phyloP scores from a whole-genome alignment of 2,329 filamentous ascomycete genomes.

The Clarireedia paspali region DNA sequence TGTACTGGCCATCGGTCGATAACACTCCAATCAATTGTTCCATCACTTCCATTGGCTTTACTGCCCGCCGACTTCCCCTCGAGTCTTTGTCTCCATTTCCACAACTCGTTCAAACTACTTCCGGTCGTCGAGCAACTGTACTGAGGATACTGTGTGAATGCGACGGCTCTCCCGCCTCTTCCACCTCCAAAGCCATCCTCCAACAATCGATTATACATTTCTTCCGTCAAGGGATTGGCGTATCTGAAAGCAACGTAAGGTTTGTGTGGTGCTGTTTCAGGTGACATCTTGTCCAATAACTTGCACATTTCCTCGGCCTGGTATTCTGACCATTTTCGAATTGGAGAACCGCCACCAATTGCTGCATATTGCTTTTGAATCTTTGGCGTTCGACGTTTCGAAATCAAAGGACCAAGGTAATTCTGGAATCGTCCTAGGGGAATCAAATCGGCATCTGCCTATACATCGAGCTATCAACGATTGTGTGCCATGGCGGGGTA shows the following conservation, averaged over 20 bases:
- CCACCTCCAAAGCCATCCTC: constrained; percentile 86
- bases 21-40: constrained; percentile 87
- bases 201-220: constrained; percentile 79
- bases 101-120: constrained; percentile 91
- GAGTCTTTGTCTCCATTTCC: constrained; percentile 89
- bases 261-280: constrained; percentile 91
- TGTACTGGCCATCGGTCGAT: constrained; percentile 98
- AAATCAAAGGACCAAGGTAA: constrained; percentile 85
- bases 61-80: constrained; percentile 59
- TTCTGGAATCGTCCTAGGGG: constrained; percentile 87
- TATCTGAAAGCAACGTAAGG: constrained; percentile 98
- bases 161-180: constrained; percentile 85
- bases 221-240: constrained; percentile 84
- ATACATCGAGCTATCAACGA: constrained; percentile 11
- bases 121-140: constrained; percentile 98
- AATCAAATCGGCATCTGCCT: constrained; percentile 91
- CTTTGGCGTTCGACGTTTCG: constrained; percentile 82
- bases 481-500: constrained; percentile 1
- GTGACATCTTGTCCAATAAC: constrained; percentile 81
- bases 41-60: constrained; percentile 39
- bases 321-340: constrained; percentile 95
- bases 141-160: constrained; percentile 97
- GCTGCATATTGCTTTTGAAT: constrained; percentile 92
- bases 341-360: constrained; percentile 96
- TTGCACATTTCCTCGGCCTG: constrained; percentile 96